Evolutionary conservation across 176 grass and related monocot species (phyloP), one percentile per base, ranked within the genome.

Genomic region (Elaeis guineensis): DNA sequence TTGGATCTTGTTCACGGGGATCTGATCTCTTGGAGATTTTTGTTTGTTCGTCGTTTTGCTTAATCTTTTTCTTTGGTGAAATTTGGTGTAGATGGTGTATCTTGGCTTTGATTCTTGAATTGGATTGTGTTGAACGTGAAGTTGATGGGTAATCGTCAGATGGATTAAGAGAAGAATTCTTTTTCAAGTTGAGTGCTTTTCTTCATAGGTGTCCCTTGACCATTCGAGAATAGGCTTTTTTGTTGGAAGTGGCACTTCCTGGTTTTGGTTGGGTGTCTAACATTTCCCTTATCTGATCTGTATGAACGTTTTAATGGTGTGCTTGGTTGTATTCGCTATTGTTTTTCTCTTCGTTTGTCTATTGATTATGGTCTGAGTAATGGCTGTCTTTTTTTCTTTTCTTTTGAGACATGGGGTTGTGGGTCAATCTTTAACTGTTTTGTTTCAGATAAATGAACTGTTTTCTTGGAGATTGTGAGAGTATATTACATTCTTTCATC

Each of bases 221-320:
- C 44, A 19, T 50, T 12, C 18, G 50, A 26, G 70, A 72, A 55
- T 72, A 72, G 62, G 59, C 70, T 72, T 72, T 72, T 4, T 63
- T 55, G 61, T 63, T 30, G 23, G 28, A 63, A 25, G 28, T 49
- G 39, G 19, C 23, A 30, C 56, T 49, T 9, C 11, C 11, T 44
- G 8, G 21, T 16, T 58, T n/a, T 30, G 28, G 28, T 30, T 30
- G 28, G 28, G 28, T 6, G 50, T 52, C 55, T 17, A 71, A 59
- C 55, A 25, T 51, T 71, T 71, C 55, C 55, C 16, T 60, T 51
- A 3, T 44, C 48, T 25, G 21, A 5, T 60, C 5, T 21, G 14
- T 35, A 50, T 24, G 9, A 20, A 22, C 5, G 6, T 28, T 60
- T 25, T 29, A 35, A 29, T 12, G 19, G 6, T 21, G 6, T 29